Base-by-base conservation (phyloP, 768 basidiomycete species). In the Pisolithus sp. region DNA sequence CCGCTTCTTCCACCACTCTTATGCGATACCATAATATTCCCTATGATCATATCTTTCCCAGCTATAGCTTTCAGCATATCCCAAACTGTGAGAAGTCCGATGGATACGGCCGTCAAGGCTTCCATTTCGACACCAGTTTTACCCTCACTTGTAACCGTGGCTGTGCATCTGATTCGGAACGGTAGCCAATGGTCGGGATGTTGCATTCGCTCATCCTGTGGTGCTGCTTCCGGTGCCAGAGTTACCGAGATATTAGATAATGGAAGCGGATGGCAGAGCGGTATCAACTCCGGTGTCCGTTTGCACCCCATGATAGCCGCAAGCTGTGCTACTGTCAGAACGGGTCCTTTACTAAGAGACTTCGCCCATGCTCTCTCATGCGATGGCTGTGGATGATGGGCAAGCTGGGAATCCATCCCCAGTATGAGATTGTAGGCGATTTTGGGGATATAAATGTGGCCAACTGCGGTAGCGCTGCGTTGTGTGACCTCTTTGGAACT, bases 101-200 rank as follows among this genome's bases (percentile, higher is more conserved):
- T 73, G 1, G 83, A 83, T 8, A 90, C 92, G 21, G 85, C 85
- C n/a, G 85, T 89, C 51, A 94, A 65, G 21, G 92, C 93, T 69
- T 96, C 94, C 87, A 97, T 93, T 72, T 93, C 90, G 18, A 93
- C 89, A 5, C 93, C 88, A 13, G 91, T 91, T 65, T 83, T 83
- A 13, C 89, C 87, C 65, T 83, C 79, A 57, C 85, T 88, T 38
- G 82, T 73, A 34, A 90, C 87, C 7, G 80, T 84, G 23, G 84
- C 87, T 34, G 70, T 67, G 58, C 86, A 89, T 28, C 75, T 58
- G 47, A 91, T 79, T 59, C 73, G 79, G 66, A 76, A 76, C 50
- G 61, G 70, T 48, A 58, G 46, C 21, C 38, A 23, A 28, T 41
- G 39, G 36, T 15, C 37, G 23, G 39, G 40, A 34, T 23, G 21